Percentiles rank a stretch among this genome's conserved stretches.
phyloP scores from a whole-genome alignment of 2,329 filamentous ascomycete species.

The Penicillium corylophilum region DNA sequence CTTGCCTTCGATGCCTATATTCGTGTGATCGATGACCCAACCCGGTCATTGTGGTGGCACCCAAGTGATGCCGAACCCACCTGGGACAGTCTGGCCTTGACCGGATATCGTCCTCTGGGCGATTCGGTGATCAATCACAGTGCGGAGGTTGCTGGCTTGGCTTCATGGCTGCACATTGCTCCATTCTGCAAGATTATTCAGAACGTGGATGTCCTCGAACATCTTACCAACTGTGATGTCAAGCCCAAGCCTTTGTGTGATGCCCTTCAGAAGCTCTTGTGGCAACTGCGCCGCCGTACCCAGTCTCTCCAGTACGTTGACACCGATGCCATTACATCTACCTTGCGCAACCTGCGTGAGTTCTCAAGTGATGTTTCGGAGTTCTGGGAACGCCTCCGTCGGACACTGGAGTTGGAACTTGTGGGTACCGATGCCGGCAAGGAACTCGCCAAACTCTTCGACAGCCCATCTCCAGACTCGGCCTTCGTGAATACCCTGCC shows the following conservation, averaged over 20 bases:
- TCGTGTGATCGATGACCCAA: slow-evolving; percentile 60
- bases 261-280: slow-evolving; percentile 54
- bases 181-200: slow-evolving; percentile 60
- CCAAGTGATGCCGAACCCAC: slow-evolving; percentile 51
- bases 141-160: slow-evolving; percentile 55
- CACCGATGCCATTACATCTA: slow-evolving; percentile 43
- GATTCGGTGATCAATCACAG: slow-evolving; percentile 47
- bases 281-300: slow-evolving; percentile 49
- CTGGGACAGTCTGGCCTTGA: slow-evolving; percentile 59
- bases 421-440: slow-evolving; percentile 43
- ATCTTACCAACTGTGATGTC: slow-evolving; percentile 45
- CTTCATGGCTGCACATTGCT: slow-evolving; percentile 58
- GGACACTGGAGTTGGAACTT: slow-evolving; percentile 54
- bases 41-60: slow-evolving; percentile 62
- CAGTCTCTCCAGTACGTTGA: slow-evolving; percentile 41
- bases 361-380: slow-evolving; percentile 54
- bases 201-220: slow-evolving; percentile 47
- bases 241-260: slow-evolving; percentile 53
- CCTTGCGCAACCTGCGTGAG: slow-evolving; percentile 43
- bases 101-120: slow-evolving; percentile 55
- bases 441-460: slow-evolving; percentile 49
- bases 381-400: slow-evolving; percentile 55
- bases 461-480: slow-evolving; percentile 33
- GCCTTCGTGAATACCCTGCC: slow-evolving; percentile 36
- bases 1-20: slow-evolving; percentile 63